These are phyloP conservation scores for Tagetes patula DNA, from an alignment of 129 eudicot species.

Conservation along the genomic window DNA sequence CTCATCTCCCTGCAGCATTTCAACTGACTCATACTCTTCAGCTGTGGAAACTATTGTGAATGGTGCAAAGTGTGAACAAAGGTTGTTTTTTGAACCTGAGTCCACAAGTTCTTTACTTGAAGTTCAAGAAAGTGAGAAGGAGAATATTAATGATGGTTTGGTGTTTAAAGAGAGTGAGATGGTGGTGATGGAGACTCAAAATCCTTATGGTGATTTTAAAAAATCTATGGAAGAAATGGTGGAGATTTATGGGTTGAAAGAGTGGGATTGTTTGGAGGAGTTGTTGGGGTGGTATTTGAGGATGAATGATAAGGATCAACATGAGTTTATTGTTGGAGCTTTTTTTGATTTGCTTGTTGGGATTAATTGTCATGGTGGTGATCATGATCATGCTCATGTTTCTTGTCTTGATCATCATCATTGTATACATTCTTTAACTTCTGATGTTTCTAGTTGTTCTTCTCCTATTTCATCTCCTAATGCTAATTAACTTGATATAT, in stretches of 20 bases:
- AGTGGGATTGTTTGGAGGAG: conserved; percentile 84
- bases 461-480: conserved; percentile 42
- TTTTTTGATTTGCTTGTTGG: conserved; percentile 76
- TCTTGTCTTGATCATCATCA: conserved; percentile 19
- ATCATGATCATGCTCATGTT: conserved; percentile 12
- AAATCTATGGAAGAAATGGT: conserved; percentile 92
- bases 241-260: conserved; percentile 59
- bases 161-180: conserved; percentile 62
- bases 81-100: conserved; percentile 72
- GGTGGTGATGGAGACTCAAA: conserved; percentile 63
- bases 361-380: conserved; percentile 5
- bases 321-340: conserved; percentile 74
- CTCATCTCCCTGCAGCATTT: conserved; percentile 52
- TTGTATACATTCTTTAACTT: conserved; percentile 40
- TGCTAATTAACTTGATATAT: conserved; percentile 19
- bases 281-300: conserved; percentile 79
- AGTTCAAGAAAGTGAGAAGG: conserved; percentile 8
- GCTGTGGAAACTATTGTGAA: conserved; percentile 56
- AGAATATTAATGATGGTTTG: neutral
- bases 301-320: conserved; percentile 69
- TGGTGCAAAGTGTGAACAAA: conserved; percentile 41
- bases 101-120: conserved; percentile 41
- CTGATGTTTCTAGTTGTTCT: conserved; percentile 46
- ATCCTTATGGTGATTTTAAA: conserved; percentile 82
- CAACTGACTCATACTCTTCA: conserved; percentile 41